Evolutionary conservation across 164 flowering plant genomes (phyloP), one percentile per base, ranked within the genome.

Genomic region (Magnolia officinalis): DNA sequence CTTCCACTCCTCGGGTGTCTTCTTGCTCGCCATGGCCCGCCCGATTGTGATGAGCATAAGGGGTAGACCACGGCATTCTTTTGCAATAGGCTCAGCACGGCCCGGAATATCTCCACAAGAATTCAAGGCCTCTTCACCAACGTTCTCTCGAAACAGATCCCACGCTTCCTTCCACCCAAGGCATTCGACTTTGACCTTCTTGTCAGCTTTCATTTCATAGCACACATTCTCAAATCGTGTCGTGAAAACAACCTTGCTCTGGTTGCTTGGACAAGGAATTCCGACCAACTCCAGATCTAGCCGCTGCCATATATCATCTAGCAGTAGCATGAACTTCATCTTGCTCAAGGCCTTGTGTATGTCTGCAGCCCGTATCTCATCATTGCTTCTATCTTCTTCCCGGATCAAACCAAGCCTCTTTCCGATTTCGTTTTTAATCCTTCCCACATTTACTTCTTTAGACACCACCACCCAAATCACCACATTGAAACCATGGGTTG

Each of bases 21-120:
- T 26, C 69, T 77, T 71, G 75, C n/a, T 72, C 4, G 79, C 70
- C 79, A 77, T 77, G 8, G 71, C 71, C 29, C 79, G 31, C 10
- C 69, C 78, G 1, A 71, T 24, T 10, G 68, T 71, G 23, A 71
- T 9, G 20, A 76, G 45, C 16, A 70, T 74, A 50, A 77, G 79
- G 8, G 75, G 75, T 18, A 77, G 20, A 23, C 75, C 75, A 16
- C 72, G 52, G 26, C 79, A 77, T 14, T 66, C 61, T 18, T 50
- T 9, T 1, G 50, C 71, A 19, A 77, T 13, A 6, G 7, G 45
- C 26, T 77, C 29, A 6, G 79, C 79, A 49, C 63, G 71, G 1
- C 19, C 52, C 63, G 24, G 13, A 21, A 29, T 29, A 21, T 9
- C 16, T 20, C 13, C 5, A 14, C 2, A 4, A 10, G 16, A 0